phyloP scores from a whole-genome alignment of 768 basidiomycete genomes.

The Chlorophyllum brunneum region DNA sequence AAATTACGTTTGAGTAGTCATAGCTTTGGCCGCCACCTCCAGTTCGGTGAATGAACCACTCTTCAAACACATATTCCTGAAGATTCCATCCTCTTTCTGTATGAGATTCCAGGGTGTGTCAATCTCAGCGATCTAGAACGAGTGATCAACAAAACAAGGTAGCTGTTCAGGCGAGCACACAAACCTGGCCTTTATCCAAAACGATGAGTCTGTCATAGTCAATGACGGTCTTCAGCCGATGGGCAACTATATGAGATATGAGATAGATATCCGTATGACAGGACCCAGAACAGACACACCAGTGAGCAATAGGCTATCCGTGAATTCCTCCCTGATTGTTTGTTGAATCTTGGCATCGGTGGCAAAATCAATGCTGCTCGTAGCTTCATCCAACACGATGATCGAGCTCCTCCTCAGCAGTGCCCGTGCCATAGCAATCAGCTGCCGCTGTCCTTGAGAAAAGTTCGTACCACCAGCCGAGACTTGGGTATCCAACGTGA shows the following conservation, averaged over 20 bases:
- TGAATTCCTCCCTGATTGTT: conserved; percentile 85
- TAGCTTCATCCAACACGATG: conserved; percentile 80
- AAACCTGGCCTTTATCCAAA: conserved; percentile 63
- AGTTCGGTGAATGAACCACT: conserved; percentile 63
- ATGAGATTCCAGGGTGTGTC: conserved; percentile 73
- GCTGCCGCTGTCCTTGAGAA: conserved; percentile 87
- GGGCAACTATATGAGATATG: conserved; percentile 46
- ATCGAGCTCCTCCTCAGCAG: conserved; percentile 67
- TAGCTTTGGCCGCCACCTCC: conserved; percentile 52
- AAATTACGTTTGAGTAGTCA: too few relatives aligned
- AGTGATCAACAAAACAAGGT: not conserved
- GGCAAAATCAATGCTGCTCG: conserved; percentile 81
- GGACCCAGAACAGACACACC: conserved; percentile 36
- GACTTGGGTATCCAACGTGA: conserved; percentile 75
- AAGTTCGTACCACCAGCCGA: conserved; percentile 88
- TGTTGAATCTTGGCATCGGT: conserved; percentile 90
- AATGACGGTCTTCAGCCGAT: conserved; percentile 73
- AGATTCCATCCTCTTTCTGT: conserved; percentile 57
- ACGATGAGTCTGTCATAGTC: conserved; percentile 81
- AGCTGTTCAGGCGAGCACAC: conserved; percentile 2
- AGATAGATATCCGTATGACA: not conserved
- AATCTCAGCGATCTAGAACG: conserved; percentile 51
- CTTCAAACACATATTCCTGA: conserved; percentile 66
- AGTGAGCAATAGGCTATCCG: conserved; percentile 66
- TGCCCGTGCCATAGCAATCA: conserved; percentile 84